phyloP scores from a whole-genome alignment of 805 yeast species.

The Candida nemodendra region DNA sequence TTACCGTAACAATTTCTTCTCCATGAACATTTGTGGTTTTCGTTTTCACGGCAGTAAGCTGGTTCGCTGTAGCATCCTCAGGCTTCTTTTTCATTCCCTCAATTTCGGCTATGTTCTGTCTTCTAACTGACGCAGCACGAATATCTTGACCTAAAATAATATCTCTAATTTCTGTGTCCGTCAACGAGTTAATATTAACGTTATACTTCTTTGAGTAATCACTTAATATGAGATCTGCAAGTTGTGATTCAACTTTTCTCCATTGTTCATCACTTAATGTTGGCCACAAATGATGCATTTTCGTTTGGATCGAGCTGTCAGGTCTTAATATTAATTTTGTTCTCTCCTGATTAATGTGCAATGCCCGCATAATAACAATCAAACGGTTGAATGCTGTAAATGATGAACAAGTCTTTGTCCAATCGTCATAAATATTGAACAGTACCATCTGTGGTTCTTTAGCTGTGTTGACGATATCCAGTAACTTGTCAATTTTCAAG shows the following conservation, averaged over 20 bases:
- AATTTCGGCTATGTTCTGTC: slow-evolving; percentile 81
- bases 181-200: slow-evolving; percentile 80
- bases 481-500: slow-evolving; percentile 73
- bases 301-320: slow-evolving; percentile 64
- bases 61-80: slow-evolving; percentile 42
- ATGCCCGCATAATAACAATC: slow-evolving; percentile 75
- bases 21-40: slow-evolving; percentile 91
- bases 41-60: slow-evolving; percentile 74
- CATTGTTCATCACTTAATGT: slow-evolving; percentile 84
- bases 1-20: slow-evolving; percentile 91
- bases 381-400: slow-evolving; percentile 93
- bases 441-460: slow-evolving; percentile 91
- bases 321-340: slow-evolving; percentile 76
- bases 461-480: slow-evolving; percentile 78
- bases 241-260: slow-evolving; percentile 82
- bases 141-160: slow-evolving; percentile 92
- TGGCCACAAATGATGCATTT: slow-evolving; percentile 92
- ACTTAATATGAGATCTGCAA: slow-evolving; percentile 81
- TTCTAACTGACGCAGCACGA: slow-evolving; percentile 80
- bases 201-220: slow-evolving; percentile 86
- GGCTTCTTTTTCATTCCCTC: slow-evolving; percentile 48
- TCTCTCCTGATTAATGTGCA: slow-evolving; percentile 73
- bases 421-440: slow-evolving; percentile 90
- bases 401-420: slow-evolving; percentile 81
- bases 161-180: slow-evolving; percentile 92